A percentile compares a stretch with the other conserved stretches of the same genome.
Conservation (phyloP, 2,329 filamentous ascomycete species). For the Dothideomycetes sp. region DNA sequence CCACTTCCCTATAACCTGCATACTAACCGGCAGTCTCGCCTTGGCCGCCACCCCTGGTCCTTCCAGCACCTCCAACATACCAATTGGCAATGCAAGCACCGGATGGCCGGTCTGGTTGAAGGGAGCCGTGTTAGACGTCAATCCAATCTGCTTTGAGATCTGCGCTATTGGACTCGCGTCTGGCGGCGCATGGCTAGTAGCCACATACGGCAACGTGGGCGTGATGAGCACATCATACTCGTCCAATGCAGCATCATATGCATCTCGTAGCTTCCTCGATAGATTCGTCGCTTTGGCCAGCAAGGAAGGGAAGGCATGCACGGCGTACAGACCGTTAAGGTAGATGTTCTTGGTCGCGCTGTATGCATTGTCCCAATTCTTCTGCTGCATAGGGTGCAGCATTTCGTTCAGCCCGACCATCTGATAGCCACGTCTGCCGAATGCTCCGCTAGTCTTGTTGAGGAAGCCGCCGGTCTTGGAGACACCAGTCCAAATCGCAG, state of each 20-base stretch:
- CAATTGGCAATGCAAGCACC: slow-evolving; percentile 41
- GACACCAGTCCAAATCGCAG: slow-evolving; percentile 39
- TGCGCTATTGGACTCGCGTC: slow-evolving; percentile 32
- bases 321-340: slow-evolving; percentile 40
- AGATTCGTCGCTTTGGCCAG: slow-evolving; percentile 42
- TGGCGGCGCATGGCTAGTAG: slow-evolving; percentile 30
- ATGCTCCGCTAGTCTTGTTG: slow-evolving; percentile 27
- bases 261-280: slow-evolving; percentile 34
- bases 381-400: slow-evolving; percentile 34
- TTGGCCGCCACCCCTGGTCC: slow-evolving; percentile 19
- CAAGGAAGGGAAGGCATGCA: slow-evolving; percentile 32
- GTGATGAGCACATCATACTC: slow-evolving; percentile 36
- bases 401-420: slow-evolving; percentile 41
- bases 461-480: slow-evolving; percentile 32
- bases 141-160: slow-evolving; percentile 41
- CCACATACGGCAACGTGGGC: slow-evolving; percentile 39
- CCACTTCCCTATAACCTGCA: slow-evolving; percentile 44
- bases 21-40: slow-evolving; percentile 36
- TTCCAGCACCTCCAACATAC: slow-evolving; percentile 31
- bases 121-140: slow-evolving; percentile 45
- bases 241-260: slow-evolving; percentile 31
- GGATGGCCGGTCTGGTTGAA: slow-evolving; percentile 50
- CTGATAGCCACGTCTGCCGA: slow-evolving; percentile 37
- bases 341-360: slow-evolving; percentile 45
- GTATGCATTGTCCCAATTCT: slow-evolving; percentile 41